Evolutionary conservation across 805 yeast species (phyloP).

Genomic region (Pichia manshurica): DNA sequence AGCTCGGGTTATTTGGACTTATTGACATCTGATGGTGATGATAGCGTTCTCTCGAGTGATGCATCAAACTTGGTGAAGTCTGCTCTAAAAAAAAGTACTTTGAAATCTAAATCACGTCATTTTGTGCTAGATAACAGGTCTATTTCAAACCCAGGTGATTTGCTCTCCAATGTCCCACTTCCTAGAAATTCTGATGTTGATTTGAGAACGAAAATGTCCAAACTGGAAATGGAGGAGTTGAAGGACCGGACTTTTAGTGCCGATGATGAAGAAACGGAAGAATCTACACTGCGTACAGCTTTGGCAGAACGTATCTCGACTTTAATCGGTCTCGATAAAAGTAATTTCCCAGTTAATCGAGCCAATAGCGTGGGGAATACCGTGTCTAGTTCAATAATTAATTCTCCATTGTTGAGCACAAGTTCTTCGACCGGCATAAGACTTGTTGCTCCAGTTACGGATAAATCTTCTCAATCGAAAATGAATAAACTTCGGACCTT

Average conservation of each 20-base stretch:
- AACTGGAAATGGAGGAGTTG: conserved; percentile 22
- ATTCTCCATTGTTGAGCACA: conserved; percentile 20
- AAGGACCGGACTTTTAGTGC: conserved; percentile 38
- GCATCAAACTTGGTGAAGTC: neutral
- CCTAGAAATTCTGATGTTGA: conserved; percentile 17
- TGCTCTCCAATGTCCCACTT: conserved; percentile 74
- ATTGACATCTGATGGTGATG: conserved; percentile 23
- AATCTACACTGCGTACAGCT: conserved; percentile 54
- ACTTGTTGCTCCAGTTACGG: conserved; percentile 7
- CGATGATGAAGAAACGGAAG: conserved; percentile 68
- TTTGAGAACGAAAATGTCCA: conserved; percentile 4
- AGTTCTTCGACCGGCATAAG: conserved; percentile 15
- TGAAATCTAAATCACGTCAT: conserved; percentile 34
- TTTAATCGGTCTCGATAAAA: conserved; percentile 55
- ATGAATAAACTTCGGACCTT: conserved; percentile 18
- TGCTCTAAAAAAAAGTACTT: neutral
- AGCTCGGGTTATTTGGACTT: conserved; percentile 7
- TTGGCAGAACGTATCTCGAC: conserved; percentile 66
- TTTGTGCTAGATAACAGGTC: conserved; percentile 50
- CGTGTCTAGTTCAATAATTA: conserved; percentile 2
- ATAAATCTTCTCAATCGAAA: neutral
- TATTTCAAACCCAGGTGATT: conserved; percentile 74
- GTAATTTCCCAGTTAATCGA: conserved; percentile 8
- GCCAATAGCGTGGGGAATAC: conserved; percentile 1
- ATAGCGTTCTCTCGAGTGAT: conserved; percentile 14